Evolutionary conservation across 2,329 filamentous ascomycete species (phyloP), one percentile per base, ranked within the genome.

Genomic region (Aspergillus sp.): DNA sequence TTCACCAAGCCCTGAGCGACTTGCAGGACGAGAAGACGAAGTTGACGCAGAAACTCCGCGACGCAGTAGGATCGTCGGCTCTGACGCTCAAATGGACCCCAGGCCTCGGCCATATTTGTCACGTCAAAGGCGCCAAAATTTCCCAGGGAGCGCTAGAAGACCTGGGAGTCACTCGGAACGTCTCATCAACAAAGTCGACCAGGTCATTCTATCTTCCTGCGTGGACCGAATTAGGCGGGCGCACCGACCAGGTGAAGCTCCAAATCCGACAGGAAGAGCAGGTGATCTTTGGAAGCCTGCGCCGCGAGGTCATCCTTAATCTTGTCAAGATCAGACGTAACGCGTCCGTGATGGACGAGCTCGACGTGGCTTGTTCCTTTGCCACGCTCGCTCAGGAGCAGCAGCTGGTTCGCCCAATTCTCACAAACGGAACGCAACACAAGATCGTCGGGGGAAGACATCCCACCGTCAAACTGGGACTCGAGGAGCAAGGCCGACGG

Each of bases 351-450:
- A 82, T 99, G 17, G 93, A 97, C 68, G 92, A 96, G 70, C 82
- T 99, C 8, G 94, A 99, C 71, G 88, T 99, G 35, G 83, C 88
- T 2, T 90, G 89, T 50, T 90, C 90, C 0, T 95, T 95, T 65
- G 90, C 94, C 2, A 80, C 79, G 4, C 79, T 97, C 2, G 92
- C 94, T 2, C 70, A 79, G 20, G 89, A 95, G 66, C 86, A 89
- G 56, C 76, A 80, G 44, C 84, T 94, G 60, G 80, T 85, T 1
- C 83, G 93, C 0, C 94, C 94, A 0, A 73, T 85, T 1, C 72
- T 99, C 30, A 88, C 87, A 62, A 75, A 79, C 4, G 76, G 78
- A 8, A 83, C 80, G 0, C 73, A 78, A 3, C 90, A 95, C 68
- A 86, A 86, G 54, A 88, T 99, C 61, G 75, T 95, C 9, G 90